Conservation (phyloP, 2,329 filamentous ascomycete species). For the Xylaria sp. region DNA sequence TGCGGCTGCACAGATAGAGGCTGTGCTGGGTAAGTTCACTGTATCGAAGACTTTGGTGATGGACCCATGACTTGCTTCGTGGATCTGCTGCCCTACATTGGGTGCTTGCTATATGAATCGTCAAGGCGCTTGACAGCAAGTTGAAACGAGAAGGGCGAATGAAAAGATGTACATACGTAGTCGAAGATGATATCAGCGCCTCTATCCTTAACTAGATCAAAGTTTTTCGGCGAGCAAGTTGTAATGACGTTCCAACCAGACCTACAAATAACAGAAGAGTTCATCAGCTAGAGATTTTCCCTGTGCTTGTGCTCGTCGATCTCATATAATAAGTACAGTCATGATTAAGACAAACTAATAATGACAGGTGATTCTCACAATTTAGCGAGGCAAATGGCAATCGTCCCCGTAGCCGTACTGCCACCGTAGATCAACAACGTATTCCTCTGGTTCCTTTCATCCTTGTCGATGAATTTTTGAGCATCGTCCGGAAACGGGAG, state of each 20-base stretch:
- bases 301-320: not conserved
- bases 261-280: not conserved
- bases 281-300: not conserved
- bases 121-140: not conserved
- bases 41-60: slow-evolving; percentile 26
- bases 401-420: slow-evolving; percentile 19
- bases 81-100: slow-evolving; percentile 18
- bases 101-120: slow-evolving; percentile 1
- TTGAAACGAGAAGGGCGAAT: too few species aligned
- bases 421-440: slow-evolving; percentile 23
- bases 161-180: slow-evolving; percentile 20
- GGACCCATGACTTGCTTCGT: slow-evolving; percentile 14
- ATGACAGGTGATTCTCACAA: slow-evolving; percentile 3
- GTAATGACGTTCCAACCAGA: slow-evolving; percentile 26
- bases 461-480: too few species aligned
- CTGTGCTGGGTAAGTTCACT: slow-evolving; percentile 16
- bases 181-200: slow-evolving; percentile 25
- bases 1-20: slow-evolving; percentile 25
- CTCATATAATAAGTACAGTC: not conserved
- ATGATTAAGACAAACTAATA: not conserved
- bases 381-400: slow-evolving; percentile 22
- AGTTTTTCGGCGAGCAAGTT: slow-evolving; percentile 24
- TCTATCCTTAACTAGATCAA: slow-evolving; percentile 16
- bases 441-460: not conserved
- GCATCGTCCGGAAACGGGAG: slow-evolving; percentile 14